Evolutionary conservation across 768 basidiomycete species (phyloP), one percentile per base, ranked within the genome.

Genomic region (Russula sp.): DNA sequence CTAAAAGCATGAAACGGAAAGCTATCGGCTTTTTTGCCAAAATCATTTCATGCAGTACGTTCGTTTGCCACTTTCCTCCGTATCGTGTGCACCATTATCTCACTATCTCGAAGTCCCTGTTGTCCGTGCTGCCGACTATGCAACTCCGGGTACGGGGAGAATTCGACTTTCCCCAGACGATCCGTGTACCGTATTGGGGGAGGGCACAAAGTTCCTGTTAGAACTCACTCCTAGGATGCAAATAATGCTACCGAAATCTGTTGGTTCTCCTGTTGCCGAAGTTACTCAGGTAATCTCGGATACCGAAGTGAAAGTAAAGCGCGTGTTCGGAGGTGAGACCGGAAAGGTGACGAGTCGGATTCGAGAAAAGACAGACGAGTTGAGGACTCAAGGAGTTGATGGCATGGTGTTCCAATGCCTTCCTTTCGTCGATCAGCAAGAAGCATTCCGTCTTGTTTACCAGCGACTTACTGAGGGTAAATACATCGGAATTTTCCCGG

Each of bases 401-500:
- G 94, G 95, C 0, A 66, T 96, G 53, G 79, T 86, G 18, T 98
- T 86, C 81, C 94, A 94, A 76, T 80, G 79, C 44, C 75, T 98
- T 62, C 94, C 95, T 1, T 88, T 88, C 72, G 85, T 99, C 66
- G 91, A 99, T 77, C 97, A 98, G 73, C 85, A 90, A 66, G 85
- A 92, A 58, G 98, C 97, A 88, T 99, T 98, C 75, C 85, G 88
- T 20, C 82, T 92, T 64, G 97, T 98, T 5, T 99, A 97, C 75
- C 81, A 92, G 72, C 83, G 85, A 61, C 77, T 98, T 61, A 90
- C 85, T 62, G 84, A 89, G 62, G 92, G 92, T 10, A 93, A 93
- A 16, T 87, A 88, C 68, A 95, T 99, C 66, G 95, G 97, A 52
- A 98, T 99, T 67, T 98, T 98, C 73, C 97, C 97, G 44, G 97